Conservation (phyloP, 108 stramenopile species). For the Pinguiococcus pyrenoidosus region DNA sequence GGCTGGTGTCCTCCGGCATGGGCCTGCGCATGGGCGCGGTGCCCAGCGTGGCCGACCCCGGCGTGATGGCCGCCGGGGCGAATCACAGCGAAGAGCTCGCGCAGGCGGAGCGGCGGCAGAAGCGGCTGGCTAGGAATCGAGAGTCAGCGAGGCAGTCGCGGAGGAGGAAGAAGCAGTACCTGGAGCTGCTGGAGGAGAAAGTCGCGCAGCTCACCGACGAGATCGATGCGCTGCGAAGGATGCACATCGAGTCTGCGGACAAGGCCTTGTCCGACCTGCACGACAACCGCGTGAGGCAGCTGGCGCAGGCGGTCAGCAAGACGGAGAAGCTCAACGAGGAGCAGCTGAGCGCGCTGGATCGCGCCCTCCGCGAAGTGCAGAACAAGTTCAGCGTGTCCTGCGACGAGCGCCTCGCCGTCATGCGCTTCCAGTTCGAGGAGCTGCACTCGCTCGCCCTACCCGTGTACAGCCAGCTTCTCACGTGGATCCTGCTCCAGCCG, state of each 20-base stretch:
- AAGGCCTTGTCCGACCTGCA: slow-evolving; percentile 19
- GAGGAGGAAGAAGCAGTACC: slow-evolving; percentile 73
- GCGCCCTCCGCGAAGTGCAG: slow-evolving; percentile 1
- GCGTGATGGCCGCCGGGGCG: too few species aligned
- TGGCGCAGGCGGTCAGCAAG: too few species aligned
- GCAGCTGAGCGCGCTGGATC: slow-evolving; percentile 8
- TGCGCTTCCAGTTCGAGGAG: slow-evolving; percentile 54
- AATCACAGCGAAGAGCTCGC: too few species aligned
- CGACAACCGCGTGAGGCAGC: too few species aligned
- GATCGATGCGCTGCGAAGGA: slow-evolving; percentile 61
- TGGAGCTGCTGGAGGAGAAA: slow-evolving; percentile 74
- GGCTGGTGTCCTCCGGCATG: too few species aligned
- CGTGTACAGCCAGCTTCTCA: slow-evolving; percentile 49
- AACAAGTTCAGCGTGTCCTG: slow-evolving; percentile 5
- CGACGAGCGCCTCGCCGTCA: slow-evolving; percentile 34
- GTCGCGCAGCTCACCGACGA: slow-evolving; percentile 50
- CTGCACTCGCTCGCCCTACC: slow-evolving; percentile 58
- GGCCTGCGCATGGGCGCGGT: too few species aligned
- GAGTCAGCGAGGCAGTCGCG: slow-evolving; percentile 81
- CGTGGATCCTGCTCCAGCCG: slow-evolving; percentile 72
- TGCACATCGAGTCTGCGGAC: slow-evolving; percentile 45
- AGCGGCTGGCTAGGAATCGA: slow-evolving; percentile 78
- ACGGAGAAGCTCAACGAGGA: slow-evolving; percentile 17
- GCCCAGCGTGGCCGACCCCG: too few species aligned
- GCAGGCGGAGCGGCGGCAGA: slow-evolving; percentile 48